phyloP scores from a whole-genome alignment of 2,329 filamentous ascomycete genomes.

The Penicillium hesseltinei region DNA sequence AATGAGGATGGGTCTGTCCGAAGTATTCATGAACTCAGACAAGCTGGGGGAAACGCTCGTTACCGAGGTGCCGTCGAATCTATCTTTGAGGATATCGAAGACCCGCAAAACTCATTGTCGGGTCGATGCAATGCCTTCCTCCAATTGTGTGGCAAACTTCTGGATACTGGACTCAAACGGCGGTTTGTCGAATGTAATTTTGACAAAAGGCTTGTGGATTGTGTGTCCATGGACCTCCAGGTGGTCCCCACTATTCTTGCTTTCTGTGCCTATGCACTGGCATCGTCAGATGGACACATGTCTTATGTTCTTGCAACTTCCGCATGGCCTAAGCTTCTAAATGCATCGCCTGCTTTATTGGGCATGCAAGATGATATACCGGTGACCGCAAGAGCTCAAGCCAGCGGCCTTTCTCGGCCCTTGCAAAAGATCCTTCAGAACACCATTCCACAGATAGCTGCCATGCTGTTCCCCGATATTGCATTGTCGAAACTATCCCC shows the following conservation, averaged over 20 bases:
- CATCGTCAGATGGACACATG: conserved; percentile 27
- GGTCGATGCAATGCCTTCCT: conserved; percentile 54
- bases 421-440: conserved; percentile 32
- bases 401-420: conserved; percentile 30
- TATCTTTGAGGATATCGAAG: conserved; percentile 59
- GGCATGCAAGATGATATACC: conserved; percentile 29
- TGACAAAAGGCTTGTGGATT: conserved; percentile 65
- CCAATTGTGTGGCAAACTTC: conserved; percentile 55
- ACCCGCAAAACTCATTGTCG: conserved; percentile 45
- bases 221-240: conserved; percentile 60
- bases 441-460: conserved; percentile 23
- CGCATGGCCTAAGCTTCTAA: conserved; percentile 35
- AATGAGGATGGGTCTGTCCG: conserved; percentile 48
- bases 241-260: conserved; percentile 33
- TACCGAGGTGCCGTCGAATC: conserved; percentile 56
- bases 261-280: conserved; percentile 34
- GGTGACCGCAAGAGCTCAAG: conserved; percentile 21
- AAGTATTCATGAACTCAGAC: conserved; percentile 62
- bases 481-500: conserved; percentile 29
- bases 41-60: conserved; percentile 56
- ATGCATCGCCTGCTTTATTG: conserved; percentile 29
- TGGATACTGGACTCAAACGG: conserved; percentile 40
- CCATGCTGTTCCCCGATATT: conserved; percentile 25
- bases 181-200: conserved; percentile 70
- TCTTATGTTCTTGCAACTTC: conserved; percentile 29